Conservation (phyloP, 257 asterid species). For the Avicennia marina region DNA sequence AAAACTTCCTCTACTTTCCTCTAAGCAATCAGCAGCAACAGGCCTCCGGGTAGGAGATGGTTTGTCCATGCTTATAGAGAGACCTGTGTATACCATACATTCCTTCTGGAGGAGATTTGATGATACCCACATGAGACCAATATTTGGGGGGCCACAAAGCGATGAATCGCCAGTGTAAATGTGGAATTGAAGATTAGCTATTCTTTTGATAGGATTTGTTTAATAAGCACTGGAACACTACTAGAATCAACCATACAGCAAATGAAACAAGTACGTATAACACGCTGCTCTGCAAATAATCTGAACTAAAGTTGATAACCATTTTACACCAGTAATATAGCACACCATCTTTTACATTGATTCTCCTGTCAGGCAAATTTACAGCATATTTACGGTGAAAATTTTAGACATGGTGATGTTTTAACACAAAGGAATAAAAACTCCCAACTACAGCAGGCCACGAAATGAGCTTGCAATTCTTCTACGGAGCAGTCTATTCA, state of each 20-base stretch:
- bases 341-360: slow-evolving; percentile 19
- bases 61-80: slow-evolving; percentile 69
- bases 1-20: slow-evolving; percentile 76
- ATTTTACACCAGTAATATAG: slow-evolving; percentile 26
- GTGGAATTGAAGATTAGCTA: neutral
- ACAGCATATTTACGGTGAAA: slow-evolving; percentile 22
- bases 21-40: slow-evolving; percentile 75
- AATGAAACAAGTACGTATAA: too few relatives aligned
- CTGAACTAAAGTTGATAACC: slow-evolving; percentile 11
- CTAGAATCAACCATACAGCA: neutral
- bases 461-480: slow-evolving; percentile 20
- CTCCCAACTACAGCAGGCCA: slow-evolving; percentile 13
- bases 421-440: slow-evolving; percentile 12
- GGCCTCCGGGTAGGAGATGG: slow-evolving; percentile 67
- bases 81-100: slow-evolving; percentile 78
- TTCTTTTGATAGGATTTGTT: neutral
- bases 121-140: slow-evolving; percentile 79
- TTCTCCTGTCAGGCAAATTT: slow-evolving; percentile 18
- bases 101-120: slow-evolving; percentile 87
- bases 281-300: slow-evolving; percentile 3
- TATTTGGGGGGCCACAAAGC: slow-evolving; percentile 62
- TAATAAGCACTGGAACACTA: neutral
- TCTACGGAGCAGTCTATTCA: slow-evolving; percentile 18
- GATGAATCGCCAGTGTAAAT: neutral
- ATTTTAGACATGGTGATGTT: neutral